Evolutionary conservation across 2,329 filamentous ascomycete species (phyloP), one percentile per base, ranked within the genome.

Genomic region (Hymenoscyphus repandus): DNA sequence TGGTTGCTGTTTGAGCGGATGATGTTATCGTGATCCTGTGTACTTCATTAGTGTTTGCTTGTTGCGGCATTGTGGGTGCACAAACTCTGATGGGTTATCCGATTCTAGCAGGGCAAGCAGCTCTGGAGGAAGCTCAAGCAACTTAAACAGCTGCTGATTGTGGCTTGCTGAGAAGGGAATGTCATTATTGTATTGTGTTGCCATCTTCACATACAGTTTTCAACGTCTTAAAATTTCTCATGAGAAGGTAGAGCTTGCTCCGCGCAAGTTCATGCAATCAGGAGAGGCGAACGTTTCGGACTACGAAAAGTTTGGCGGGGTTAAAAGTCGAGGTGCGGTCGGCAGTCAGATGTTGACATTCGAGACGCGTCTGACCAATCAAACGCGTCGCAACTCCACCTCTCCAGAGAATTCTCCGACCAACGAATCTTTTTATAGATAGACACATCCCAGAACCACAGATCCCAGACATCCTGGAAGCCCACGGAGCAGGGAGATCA

Each of bases 121-220:
- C 51, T 83, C 81, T 0, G 78, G 70, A 1, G 82, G 80, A 2
- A 85, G 73, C 63, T 85, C 82, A 46, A 85, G 69, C 49, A 85
- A 74, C 52, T 79, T 81, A 66, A 83, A 83, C 45, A 74, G 72
- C 13, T 72, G 60, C 38, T 73, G 69, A 42, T 76, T 68, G 6
- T 75, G 74, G 36, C 68, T 69, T 58, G 80, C 74, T 40, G 69
- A 66, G 49, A 85, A 69, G 6, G 74, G 70, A 39, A 81, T 77
- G 42, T 73, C 74, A n/a, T 66, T 56, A 11, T 52, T 49, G 42
- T 65, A 62, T 56, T 67, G 64, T 10, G 62, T 62, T 17, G 63
- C 42, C 64, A 65, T 65, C 34, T 17, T 4, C 34, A 37, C 12
- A 37, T 37, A 11, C 34, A 37, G 34, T 37, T 11, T 37, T 37